Base-by-base conservation (phyloP, 2,329 filamentous ascomycete genomes). In the Diaporthe humulicola region DNA sequence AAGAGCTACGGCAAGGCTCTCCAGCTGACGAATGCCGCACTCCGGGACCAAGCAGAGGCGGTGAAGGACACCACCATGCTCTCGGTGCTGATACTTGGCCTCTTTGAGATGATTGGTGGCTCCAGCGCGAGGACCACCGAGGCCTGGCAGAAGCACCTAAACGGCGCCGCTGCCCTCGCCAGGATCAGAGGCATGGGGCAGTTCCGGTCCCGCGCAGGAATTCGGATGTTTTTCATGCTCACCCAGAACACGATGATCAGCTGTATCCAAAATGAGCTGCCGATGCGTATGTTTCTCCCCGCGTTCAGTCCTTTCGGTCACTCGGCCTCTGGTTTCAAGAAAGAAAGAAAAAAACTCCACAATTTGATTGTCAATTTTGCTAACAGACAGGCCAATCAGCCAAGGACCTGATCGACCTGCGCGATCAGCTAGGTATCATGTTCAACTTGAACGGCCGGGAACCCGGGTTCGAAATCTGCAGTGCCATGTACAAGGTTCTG, bases 141-240 rank as follows among this genome's bases (percentile, higher is more conserved):
- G 70, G 87, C 87, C 15, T 90, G 88, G 86, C 85, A 88, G 74
- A 83, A 88, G 70, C 89, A 90, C 77, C 84, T 90, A 50, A 87
- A 86, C 64, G 89, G 88, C 14, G 89, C 89, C 2, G 86, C 86
- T 3, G 84, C 86, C 6, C 82, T 91, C 30, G 86, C 88, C 12
- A 84, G 83, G 70, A 83, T 90, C 76, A 85, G 89, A 67, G 89
- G 89, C 25, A 78, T 82, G 14, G 81, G 81, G 4, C 88, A 89
- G 74, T 87, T 90, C 77, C 80, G 78, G 52, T 87, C 85, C 15
- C 80, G 80, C 56, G 85, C 85, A 3, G 88, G 88, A 4, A 82
- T 84, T 50, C 83, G 86, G 72, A 88, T 90, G 86, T 90, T 90
- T 78, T 82, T 87, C 73, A 88, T 90, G 85, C 83, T 90, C 40